Evolutionary conservation across 495 filamentous ascomycete species (phyloP).

Genomic region (Margaritispora aquatica): DNA sequence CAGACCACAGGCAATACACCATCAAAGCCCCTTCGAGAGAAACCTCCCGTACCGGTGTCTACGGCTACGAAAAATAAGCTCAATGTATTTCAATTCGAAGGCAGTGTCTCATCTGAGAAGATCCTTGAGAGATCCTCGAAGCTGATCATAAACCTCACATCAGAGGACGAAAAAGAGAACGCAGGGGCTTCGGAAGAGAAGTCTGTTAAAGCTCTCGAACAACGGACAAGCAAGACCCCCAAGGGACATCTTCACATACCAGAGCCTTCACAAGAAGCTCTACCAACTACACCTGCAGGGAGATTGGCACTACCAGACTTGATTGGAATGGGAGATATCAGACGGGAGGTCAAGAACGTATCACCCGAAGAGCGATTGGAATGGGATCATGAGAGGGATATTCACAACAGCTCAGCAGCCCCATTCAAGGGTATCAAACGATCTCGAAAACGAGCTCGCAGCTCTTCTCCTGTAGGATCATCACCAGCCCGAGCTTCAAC

Average conservation of each 20-base stretch:
- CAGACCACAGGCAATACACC: slow-evolving; percentile 14
- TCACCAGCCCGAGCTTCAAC: slow-evolving; percentile 13
- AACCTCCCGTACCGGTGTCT: slow-evolving; percentile 34
- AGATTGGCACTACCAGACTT: slow-evolving; percentile 74
- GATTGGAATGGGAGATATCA: slow-evolving; percentile 62
- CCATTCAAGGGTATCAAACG: slow-evolving; percentile 43
- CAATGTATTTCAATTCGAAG: slow-evolving; percentile 37
- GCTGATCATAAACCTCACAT: slow-evolving; percentile 7
- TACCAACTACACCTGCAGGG: slow-evolving; percentile 67
- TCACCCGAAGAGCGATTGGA: slow-evolving; percentile 68
- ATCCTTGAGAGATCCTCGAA: too few relatives aligned
- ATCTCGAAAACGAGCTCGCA: slow-evolving; percentile 66
- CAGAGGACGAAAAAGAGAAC: slow-evolving; percentile 20
- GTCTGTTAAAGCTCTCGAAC: background rate
- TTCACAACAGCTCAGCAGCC: slow-evolving; percentile 38
- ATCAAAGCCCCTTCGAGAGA: slow-evolving; percentile 20
- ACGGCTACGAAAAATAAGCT: slow-evolving; percentile 44
- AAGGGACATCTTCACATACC: slow-evolving; percentile 5
- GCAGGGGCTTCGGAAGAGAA: background rate
- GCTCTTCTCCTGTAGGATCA: slow-evolving; percentile 60
- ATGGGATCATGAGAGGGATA: slow-evolving; percentile 54
- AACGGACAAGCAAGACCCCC: background rate
- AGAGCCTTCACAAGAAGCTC: slow-evolving; percentile 27
- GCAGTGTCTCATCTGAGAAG: slow-evolving; percentile 5
- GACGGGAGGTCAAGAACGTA: slow-evolving; percentile 31